Percentiles rank a stretch among this genome's conserved stretches.
These are phyloP conservation scores for Aspergillus ibericus DNA, from an alignment of 2,329 filamentous ascomycete genomes.

Conservation along the genomic window DNA sequence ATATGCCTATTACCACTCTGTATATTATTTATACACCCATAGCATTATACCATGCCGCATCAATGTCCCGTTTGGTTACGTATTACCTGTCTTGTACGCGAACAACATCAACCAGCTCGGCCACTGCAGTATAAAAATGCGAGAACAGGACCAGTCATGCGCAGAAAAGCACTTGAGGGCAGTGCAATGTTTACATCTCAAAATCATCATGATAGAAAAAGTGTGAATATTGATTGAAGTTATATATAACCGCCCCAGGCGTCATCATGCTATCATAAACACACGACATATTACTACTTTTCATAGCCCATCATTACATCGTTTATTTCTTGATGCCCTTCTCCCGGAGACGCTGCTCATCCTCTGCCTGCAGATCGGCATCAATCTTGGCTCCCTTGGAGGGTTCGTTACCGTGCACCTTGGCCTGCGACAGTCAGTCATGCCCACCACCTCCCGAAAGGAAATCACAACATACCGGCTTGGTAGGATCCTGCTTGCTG, in stretches of 20 bases:
- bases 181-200: no score
- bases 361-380: slow-evolving; percentile 44
- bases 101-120: no score
- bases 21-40: neutral
- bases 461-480: slow-evolving; percentile 35
- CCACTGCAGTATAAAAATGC: no score
- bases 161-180: no score
- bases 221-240: neutral
- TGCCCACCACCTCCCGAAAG: no score
- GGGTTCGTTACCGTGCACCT: slow-evolving; percentile 47
- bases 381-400: slow-evolving; percentile 51
- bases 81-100: no score
- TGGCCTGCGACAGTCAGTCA: slow-evolving; percentile 39
- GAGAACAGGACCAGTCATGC: no score
- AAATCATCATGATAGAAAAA: no score
- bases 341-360: slow-evolving; percentile 45
- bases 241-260: neutral
- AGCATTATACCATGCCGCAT: neutral
- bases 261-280: neutral
- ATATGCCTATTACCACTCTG: slow-evolving; percentile 1
- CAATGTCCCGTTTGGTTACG: neutral
- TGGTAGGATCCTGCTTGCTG: slow-evolving; percentile 44
- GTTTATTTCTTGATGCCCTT: slow-evolving; percentile 41
- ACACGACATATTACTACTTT: neutral
- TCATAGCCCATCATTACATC: neutral